These are phyloP conservation scores for Linnemannia elongata DNA, from an alignment of 192 early-diverging fungal species.

Conservation along the genomic window DNA sequence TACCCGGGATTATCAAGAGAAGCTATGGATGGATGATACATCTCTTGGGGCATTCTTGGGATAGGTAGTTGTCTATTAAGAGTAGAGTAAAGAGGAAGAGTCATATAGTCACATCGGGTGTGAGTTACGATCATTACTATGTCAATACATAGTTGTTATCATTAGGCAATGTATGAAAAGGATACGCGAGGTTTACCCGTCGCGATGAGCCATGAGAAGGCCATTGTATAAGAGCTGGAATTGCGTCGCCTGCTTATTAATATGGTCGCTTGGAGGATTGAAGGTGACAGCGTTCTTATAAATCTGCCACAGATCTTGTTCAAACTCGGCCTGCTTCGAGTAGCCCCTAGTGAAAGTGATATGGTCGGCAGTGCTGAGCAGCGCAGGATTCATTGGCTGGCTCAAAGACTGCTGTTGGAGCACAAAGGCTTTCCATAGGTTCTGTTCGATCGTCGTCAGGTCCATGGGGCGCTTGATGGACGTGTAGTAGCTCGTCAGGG, in stretches of 20 bases:
- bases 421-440: conserved; percentile 56
- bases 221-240: conserved; percentile 9
- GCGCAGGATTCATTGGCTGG: background rate
- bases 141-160: background rate
- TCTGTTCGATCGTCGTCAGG: conserved; percentile 59
- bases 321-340: conserved; percentile 55
- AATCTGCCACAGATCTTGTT: conserved; percentile 60
- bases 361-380: conserved; percentile 7
- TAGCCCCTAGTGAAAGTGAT: conserved; percentile 39
- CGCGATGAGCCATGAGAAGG: conserved; percentile 5
- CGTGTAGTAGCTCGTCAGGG: conserved; percentile 56
- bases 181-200: conserved; percentile 8
- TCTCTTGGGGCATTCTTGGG: conserved; percentile 26
- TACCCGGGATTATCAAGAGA: conserved; percentile 35
- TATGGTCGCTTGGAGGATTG: conserved; percentile 6
- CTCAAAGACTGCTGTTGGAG: background rate
- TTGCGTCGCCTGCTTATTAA: conserved; percentile 34
- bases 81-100: background rate
- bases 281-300: conserved; percentile 59
- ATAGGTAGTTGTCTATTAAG: conserved; percentile 15
- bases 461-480: conserved; percentile 64
- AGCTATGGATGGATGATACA: conserved; percentile 14
- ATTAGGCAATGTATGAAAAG: background rate
- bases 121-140: background rate
- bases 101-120: background rate